These are phyloP conservation scores for Crassisporium funariophilum DNA, from an alignment of 768 basidiomycete genomes.

Conservation along the genomic window DNA sequence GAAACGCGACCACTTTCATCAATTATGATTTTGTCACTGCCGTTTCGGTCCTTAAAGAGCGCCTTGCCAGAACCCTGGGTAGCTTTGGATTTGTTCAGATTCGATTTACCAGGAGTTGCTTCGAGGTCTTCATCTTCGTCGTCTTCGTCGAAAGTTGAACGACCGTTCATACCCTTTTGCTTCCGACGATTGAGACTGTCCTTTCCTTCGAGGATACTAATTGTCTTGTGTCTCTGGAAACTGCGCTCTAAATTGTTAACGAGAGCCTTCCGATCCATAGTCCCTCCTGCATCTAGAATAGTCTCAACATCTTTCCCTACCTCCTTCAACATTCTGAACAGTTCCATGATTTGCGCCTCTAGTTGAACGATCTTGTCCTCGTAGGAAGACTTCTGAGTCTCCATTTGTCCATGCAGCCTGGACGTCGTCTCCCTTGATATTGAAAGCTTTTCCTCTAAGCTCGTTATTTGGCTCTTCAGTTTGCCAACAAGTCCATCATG, in stretches of 20 bases:
- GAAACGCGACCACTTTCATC: conserved; percentile 64
- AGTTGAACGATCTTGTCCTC: conserved; percentile 87
- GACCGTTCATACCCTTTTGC: conserved; percentile 24
- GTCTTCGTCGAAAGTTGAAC: conserved; percentile 31
- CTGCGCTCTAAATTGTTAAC: conserved; percentile 81
- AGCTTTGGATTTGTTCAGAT: conserved; percentile 37
- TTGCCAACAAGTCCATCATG: conserved; percentile 83
- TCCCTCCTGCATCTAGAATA: conserved; percentile 65
- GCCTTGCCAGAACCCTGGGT: conserved; percentile 31
- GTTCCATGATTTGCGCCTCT: conserved; percentile 89
- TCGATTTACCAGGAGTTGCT: conserved; percentile 59
- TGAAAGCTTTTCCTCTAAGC: conserved; percentile 75
- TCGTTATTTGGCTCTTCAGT: conserved; percentile 69
- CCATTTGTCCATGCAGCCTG: conserved; percentile 75
- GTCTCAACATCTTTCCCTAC: conserved; percentile 75
- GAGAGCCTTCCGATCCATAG: conserved; percentile 80
- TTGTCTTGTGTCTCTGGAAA: conserved; percentile 81
- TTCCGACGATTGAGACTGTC: conserved; percentile 34
- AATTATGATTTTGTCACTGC: conserved; percentile 29
- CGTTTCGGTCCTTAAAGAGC: conserved; percentile 32
- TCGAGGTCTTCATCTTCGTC: conserved; percentile 54
- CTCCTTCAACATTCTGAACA: conserved; percentile 93
- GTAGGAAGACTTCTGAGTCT: conserved; percentile 74
- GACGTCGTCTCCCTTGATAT: conserved; percentile 79
- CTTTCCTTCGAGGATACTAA: conserved; percentile 82